These are phyloP conservation scores for Uromyces viciae-fabae DNA, from an alignment of 1,284 basidiomycete genomes.

Conservation along the genomic window DNA sequence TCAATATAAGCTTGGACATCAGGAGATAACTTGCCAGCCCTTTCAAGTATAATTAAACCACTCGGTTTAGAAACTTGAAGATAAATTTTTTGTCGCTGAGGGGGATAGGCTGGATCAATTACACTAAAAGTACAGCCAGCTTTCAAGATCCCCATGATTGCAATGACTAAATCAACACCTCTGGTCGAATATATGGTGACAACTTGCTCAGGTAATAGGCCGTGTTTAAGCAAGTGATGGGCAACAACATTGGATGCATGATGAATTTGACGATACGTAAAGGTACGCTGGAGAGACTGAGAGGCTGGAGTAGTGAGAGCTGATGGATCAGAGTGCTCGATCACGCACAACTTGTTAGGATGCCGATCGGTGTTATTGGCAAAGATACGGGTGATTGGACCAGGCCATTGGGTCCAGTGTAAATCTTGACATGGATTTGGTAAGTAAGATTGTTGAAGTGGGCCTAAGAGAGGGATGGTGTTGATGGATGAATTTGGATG, in stretches of 20 bases:
- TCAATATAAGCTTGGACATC: constrained; percentile 80
- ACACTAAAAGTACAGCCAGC: constrained; percentile 97
- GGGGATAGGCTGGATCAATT: constrained; percentile 96
- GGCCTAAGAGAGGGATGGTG: constrained; percentile 74
- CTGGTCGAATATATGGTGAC: constrained; percentile 99
- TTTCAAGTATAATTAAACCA: constrained; percentile 85
- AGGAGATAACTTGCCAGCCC: constrained; percentile 77
- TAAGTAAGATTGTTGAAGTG: constrained; percentile 66
- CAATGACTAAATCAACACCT: constrained; percentile 92
- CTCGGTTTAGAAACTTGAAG: constrained; percentile 88
- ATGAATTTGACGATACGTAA: constrained; percentile 77
- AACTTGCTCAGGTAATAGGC: constrained; percentile 87
- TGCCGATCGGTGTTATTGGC: constrained; percentile 71
- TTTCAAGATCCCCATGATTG: constrained; percentile 94
- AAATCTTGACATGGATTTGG: constrained; percentile 85
- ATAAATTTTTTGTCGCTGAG: constrained; percentile 90
- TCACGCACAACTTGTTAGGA: constrained; percentile 75
- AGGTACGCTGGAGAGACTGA: constrained; percentile 62
- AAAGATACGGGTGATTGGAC: constrained; percentile 91
- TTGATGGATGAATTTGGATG: constrained; percentile 62
- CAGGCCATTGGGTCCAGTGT: constrained; percentile 95
- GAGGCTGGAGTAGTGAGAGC: constrained; percentile 54
- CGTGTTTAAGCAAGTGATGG: constrained; percentile 79
- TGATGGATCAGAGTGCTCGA: constrained; percentile 65
- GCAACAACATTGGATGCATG: constrained; percentile 84